Percentiles rank a stretch among this genome's conserved stretches.
These are phyloP conservation scores for Sporothrix curviconia DNA, from an alignment of 2,329 filamentous ascomycete genomes.

Conservation along the genomic window DNA sequence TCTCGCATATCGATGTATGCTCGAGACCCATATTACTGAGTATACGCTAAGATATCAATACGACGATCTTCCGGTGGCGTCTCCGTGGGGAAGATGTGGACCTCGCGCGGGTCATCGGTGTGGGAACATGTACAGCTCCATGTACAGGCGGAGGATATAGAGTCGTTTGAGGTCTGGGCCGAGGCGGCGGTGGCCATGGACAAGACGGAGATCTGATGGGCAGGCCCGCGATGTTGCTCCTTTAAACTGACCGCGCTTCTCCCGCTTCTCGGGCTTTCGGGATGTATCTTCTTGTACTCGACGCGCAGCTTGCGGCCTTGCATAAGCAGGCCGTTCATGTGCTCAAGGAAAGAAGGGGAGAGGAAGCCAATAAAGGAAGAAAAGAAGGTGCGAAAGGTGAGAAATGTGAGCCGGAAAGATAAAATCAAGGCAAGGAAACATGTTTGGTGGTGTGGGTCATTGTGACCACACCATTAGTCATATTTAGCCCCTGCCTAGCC, in stretches of 20 bases:
- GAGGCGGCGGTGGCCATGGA: slow-evolving; percentile 45
- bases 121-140: slow-evolving; percentile 83
- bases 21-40: slow-evolving; percentile 90
- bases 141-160: slow-evolving; percentile 79
- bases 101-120: slow-evolving; percentile 62
- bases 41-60: slow-evolving; percentile 90
- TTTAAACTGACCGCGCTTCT: slow-evolving; percentile 92
- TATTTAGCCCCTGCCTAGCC: too few species aligned
- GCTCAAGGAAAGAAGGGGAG: too few species aligned
- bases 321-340: slow-evolving; percentile 92
- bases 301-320: slow-evolving; percentile 91
- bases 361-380: too few species aligned
- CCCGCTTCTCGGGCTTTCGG: slow-evolving; percentile 90
- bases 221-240: slow-evolving; percentile 82
- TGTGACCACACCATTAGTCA: too few species aligned
- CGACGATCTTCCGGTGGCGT: slow-evolving; percentile 79
- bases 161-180: slow-evolving; percentile 76
- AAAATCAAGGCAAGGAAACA: too few species aligned
- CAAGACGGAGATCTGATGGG: slow-evolving; percentile 83
- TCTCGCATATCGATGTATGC: slow-evolving; percentile 82
- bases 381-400: too few species aligned
- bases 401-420: too few species aligned
- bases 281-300: slow-evolving; percentile 99
- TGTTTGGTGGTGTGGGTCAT: too few species aligned
- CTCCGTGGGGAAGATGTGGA: slow-evolving; percentile 74